Percentiles rank a stretch among this genome's conserved stretches.
Conservation (phyloP, 495 filamentous ascomycete species). For the Hypoxylon rickii region DNA sequence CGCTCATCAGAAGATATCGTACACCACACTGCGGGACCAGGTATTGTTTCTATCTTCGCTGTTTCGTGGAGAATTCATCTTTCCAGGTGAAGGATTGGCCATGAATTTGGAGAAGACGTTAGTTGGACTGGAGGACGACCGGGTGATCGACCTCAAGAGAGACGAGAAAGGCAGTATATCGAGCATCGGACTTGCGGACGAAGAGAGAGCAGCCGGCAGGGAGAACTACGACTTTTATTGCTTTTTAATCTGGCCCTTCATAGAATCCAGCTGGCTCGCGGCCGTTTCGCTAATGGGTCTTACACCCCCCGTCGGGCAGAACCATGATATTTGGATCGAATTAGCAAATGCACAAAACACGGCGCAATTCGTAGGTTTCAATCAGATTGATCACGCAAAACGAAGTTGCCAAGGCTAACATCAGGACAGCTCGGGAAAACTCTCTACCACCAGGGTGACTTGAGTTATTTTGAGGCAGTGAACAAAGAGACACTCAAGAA, state of each 20-base stretch:
- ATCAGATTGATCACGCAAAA: background rate
- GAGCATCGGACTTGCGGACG: constrained; percentile 72
- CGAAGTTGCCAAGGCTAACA: constrained; percentile 28
- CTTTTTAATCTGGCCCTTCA: constrained; percentile 97
- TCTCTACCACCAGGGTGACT: constrained; percentile 93
- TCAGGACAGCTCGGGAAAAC: constrained; percentile 84
- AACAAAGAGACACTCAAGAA: constrained; percentile 98
- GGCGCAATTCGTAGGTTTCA: constrained; percentile 71
- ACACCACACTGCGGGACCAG: constrained; percentile 69
- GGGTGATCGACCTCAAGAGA: constrained; percentile 72
- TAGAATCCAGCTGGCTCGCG: constrained; percentile 90
- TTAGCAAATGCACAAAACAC: constrained; percentile 76
- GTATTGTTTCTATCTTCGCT: constrained; percentile 88
- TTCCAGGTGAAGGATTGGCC: constrained; percentile 80
- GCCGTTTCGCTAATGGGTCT: constrained; percentile 84
- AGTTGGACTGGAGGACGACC: constrained; percentile 73
- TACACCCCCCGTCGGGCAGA: constrained; percentile 66
- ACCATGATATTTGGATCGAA: constrained; percentile 75
- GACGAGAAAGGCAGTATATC: constrained; percentile 59
- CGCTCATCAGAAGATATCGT: constrained; percentile 76
- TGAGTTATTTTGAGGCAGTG: constrained; percentile 95
- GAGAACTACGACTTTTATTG: constrained; percentile 99
- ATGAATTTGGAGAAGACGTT: constrained; percentile 81
- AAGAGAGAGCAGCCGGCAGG: constrained; percentile 74
- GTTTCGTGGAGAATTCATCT: constrained; percentile 97